Evolutionary conservation across 129 eudicot species (phyloP).

Genomic region (Flaveria sonorensis): DNA sequence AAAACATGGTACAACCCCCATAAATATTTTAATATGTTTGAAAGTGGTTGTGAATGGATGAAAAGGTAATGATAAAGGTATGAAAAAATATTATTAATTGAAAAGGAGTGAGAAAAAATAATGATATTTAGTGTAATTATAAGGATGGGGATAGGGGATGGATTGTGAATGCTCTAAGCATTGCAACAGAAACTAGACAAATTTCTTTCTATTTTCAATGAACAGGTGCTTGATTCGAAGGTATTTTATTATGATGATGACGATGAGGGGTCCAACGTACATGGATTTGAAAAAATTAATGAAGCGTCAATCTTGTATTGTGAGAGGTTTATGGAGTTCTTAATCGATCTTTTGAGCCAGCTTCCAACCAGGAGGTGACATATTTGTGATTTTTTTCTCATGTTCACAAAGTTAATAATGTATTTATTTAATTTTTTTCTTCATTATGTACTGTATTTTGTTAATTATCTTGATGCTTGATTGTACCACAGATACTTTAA

Average conservation of each 20-base stretch:
- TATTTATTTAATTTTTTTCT: conserved; percentile 12
- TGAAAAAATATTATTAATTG: too few relatives aligned
- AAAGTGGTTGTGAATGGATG: too few relatives aligned
- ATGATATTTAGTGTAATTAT: too few relatives aligned
- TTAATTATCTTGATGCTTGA: conserved; percentile 22
- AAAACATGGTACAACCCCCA: too few relatives aligned
- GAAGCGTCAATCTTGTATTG: conserved; percentile 83
- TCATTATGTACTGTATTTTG: conserved; percentile 7
- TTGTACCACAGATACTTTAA: conserved; percentile 61
- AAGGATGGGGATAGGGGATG: too few relatives aligned
- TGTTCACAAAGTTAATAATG: conserved; percentile 2
- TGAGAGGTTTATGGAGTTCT: conserved; percentile 97
- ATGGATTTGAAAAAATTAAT: conserved; percentile 49
- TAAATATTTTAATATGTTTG: too few relatives aligned
- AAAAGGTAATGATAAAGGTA: too few relatives aligned
- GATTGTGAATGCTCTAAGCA: too few relatives aligned
- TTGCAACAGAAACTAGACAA: neutral
- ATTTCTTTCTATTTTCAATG: neutral
- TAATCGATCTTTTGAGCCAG: conserved; percentile 96
- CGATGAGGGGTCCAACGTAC: conserved; percentile 41
- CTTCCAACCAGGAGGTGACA: conserved; percentile 93
- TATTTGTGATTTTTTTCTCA: neutral
- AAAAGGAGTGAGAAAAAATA: too few relatives aligned
- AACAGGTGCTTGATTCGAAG: conserved; percentile 78
- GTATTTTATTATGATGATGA: conserved; percentile 55